Evolutionary conservation across 306 rosid genomes (phyloP).

Genomic region (Oemleria cerasiformis): DNA sequence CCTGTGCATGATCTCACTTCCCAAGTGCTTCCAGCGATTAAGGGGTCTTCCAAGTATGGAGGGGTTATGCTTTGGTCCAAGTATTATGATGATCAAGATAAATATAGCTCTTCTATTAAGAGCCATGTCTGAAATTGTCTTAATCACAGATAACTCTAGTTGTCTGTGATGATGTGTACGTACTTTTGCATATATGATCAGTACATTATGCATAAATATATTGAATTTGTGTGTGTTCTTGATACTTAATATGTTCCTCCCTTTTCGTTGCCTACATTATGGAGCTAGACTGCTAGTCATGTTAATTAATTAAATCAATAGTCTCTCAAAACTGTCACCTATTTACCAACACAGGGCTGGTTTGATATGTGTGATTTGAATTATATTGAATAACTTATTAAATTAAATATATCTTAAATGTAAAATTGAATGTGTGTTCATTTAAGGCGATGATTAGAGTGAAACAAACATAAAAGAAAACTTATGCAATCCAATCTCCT

Average conservation of each 20-base stretch:
- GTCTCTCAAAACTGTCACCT: too few species aligned
- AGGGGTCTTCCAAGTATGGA: conserved; percentile 49
- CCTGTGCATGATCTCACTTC: conserved; percentile 35
- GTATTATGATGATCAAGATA: conserved; percentile 53
- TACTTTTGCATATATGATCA: not conserved
- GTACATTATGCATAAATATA: conserved; percentile 6
- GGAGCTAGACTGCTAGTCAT: too few species aligned
- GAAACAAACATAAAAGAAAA: too few species aligned
- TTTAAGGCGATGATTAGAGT: too few species aligned
- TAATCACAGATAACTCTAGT: not conserved
- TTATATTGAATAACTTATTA: too few species aligned
- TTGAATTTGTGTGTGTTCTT: not conserved
- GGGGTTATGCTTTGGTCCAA: conserved; percentile 86
- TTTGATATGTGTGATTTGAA: not conserved
- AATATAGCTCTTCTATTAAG: conserved; percentile 58
- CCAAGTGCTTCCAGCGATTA: conserved; percentile 49
- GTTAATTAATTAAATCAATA: too few species aligned
- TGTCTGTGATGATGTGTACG: conserved; percentile 2
- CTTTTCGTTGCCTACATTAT: not conserved
- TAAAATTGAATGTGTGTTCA: too few species aligned
- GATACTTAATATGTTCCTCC: not conserved
- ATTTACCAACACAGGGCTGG: too few species aligned
- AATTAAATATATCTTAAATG: too few species aligned
- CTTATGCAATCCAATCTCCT: too few species aligned
- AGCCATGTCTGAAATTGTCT: conserved; percentile 29